Percentiles rank a stretch among this genome's conserved stretches.
phyloP scores from a whole-genome alignment of 2,329 filamentous ascomycete genomes.

The Cadophora sp. region DNA sequence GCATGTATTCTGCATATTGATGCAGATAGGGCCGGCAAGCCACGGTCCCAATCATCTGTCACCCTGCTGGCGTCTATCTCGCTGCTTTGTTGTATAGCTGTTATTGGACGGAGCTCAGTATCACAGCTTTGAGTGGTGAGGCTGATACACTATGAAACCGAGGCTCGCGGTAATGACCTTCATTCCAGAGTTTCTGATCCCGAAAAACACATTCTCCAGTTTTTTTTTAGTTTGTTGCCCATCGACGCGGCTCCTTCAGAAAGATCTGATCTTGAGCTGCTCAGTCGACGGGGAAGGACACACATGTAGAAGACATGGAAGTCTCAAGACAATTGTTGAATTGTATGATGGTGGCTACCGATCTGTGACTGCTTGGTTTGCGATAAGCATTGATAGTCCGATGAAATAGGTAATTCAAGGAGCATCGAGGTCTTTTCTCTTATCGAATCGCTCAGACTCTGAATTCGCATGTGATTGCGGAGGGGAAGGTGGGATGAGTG shows the following conservation, averaged over 20 bases:
- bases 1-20: slow-evolving; percentile 12
- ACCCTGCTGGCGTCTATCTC: neutral
- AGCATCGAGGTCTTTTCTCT: neutral
- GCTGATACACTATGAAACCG: neutral
- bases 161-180: neutral
- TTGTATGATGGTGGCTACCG: too few species aligned
- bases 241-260: neutral
- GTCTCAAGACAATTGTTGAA: too few species aligned
- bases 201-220: neutral
- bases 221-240: neutral
- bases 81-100: slow-evolving; percentile 15
- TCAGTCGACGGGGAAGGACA: neutral
- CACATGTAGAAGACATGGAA: neutral
- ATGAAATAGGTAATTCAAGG: neutral
- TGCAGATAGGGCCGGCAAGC: neutral
- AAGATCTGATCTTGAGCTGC: neutral
- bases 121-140: neutral
- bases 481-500: slow-evolving; percentile 5
- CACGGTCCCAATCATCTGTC: slow-evolving; percentile 12
- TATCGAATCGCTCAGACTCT: neutral
- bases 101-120: neutral
- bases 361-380: too few species aligned
- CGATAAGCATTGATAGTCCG: neutral
- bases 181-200: neutral
- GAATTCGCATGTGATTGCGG: slow-evolving; percentile 17